Percentiles rank a stretch among this genome's conserved stretches.
These are phyloP conservation scores for Luffa aegyptiaca DNA, from an alignment of 306 rosid species.

Conservation along the genomic window DNA sequence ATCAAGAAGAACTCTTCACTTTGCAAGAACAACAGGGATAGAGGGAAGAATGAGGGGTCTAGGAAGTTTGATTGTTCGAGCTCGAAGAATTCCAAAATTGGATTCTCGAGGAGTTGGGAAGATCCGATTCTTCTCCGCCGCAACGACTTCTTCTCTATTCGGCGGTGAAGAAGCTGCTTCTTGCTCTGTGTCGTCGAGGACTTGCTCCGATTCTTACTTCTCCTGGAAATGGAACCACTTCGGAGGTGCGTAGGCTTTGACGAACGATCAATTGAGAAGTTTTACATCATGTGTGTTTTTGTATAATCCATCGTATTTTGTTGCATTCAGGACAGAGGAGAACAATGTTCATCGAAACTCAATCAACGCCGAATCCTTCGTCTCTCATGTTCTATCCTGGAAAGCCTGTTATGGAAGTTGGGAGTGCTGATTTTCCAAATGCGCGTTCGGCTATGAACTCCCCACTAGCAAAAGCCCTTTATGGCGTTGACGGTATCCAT, in stretches of 20 bases:
- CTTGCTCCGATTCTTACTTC: conserved; percentile 12
- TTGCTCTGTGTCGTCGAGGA: conserved; percentile 11
- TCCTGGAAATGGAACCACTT: conserved; percentile 21
- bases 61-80: conserved; percentile 30
- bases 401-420: conserved; percentile 79
- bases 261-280: neutral
- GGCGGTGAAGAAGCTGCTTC: conserved; percentile 9
- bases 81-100: conserved; percentile 4
- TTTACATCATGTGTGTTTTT: neutral
- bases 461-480: conserved; percentile 72
- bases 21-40: neutral
- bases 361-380: conserved; percentile 57
- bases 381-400: conserved; percentile 65
- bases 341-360: conserved; percentile 56
- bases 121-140: conserved; percentile 12
- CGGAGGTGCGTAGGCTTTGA: conserved; percentile 24
- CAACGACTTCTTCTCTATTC: conserved; percentile 20
- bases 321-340: conserved; percentile 49
- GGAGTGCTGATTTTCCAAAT: conserved; percentile 90
- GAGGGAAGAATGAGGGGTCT: conserved; percentile 27
- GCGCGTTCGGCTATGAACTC: conserved; percentile 79
- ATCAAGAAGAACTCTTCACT: neutral
- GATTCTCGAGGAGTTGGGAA: neutral
- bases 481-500: conserved; percentile 56
- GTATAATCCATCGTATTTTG: neutral